Base-by-base conservation (phyloP, 805 yeast species). In the Suhomyces emberorum region DNA sequence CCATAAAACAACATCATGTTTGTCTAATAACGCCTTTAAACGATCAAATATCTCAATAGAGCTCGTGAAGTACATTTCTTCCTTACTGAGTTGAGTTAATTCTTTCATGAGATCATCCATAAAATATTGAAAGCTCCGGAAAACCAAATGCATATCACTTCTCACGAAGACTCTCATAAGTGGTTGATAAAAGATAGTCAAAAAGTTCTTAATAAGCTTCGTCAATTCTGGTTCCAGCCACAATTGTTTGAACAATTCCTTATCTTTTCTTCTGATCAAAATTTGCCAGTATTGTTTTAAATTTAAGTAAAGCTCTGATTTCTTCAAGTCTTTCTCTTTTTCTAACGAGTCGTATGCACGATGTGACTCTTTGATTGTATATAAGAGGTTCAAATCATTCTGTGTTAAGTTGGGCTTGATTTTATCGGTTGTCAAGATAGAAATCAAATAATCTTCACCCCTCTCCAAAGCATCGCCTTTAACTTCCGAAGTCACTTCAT, bases 211-310 rank as follows among this genome's bases (percentile, higher is more conserved):
- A 39, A 89, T 65, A 28, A 91, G 69, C 24, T 71, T 71, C n/a
- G 88, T 80, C 30, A 95, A 64, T 46, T 84, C 86, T 0, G 91
- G 88, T 48, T 89, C 95, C 30, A 77, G 79, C 95, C 96, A 87
- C 28, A 89, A 55, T 51, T 81, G 81, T 49, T 79, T 80, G 67
- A 89, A 60, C 28, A 83, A 63, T 38, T 79, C 77, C 54, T 87
- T 88, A 53, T 91, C 98, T 24, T 78, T 75, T 39, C 77, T 81
- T 23, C 93, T 73, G 1, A 85, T 65, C 44, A 73, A 73, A 12
- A 83, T 59, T 41, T 75, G 80, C 59, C 83, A 76, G 36, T 83
- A 70, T 37, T 81, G 80, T 41, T 76, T 78, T 10, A 84, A 53
- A 42, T 72, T 69, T 6, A 77, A 61, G 48, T 74, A 83, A 27